Evolutionary conservation across 1,284 basidiomycete genomes (phyloP), one percentile per base, ranked within the genome.

Genomic region (Jaminaea rosea): DNA sequence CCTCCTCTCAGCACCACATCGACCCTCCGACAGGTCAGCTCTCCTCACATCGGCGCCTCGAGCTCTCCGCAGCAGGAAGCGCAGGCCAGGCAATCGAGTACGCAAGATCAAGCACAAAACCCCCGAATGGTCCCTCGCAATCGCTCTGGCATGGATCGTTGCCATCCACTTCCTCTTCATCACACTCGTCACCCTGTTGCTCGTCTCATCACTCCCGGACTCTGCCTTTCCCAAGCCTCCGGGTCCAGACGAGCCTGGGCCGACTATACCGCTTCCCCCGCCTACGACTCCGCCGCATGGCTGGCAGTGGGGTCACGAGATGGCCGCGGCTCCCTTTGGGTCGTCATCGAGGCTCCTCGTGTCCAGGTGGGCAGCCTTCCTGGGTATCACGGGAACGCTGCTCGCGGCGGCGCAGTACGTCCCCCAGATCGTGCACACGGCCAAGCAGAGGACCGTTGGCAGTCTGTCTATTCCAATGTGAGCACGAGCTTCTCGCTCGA

Each of bases 381-480:
- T 93, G 7, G 91, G 91, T 13, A 77, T 93, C n/a, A 81, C 83
- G 0, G 86, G 87, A 2, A 85, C 87, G 1, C 21, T 83, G 0
- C 81, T 93, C 2, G 86, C 91, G 0, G 81, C 82, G 0, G 77
- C 86, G 19, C 91, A 97, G 75, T 96, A 94, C 67, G 79, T 84
- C 0, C 92, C 91, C 0, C 92, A 97, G 73, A 80, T 97, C 34
- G 65, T 81, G 23, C 83, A 86, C 62, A 97, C 92, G 1, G 90
- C 85, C 63, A 77, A 77, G 6, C 77, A 81, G 32, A 84, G 84
- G 65, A 80, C 92, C 6, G 92, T 97, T 7, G 92, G 91, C 9
- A 89, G n/a, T n/a, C n/a, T n/a, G n/a, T n/a, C n/a, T n/a, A n/a
- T n/a, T n/a, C n/a, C n/a, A n/a, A n/a, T n/a, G n/a, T n/a, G n/a